Evolutionary conservation across 1,139 yeast genomes (phyloP).

Genomic region (Magnusiomyces clavatus): DNA sequence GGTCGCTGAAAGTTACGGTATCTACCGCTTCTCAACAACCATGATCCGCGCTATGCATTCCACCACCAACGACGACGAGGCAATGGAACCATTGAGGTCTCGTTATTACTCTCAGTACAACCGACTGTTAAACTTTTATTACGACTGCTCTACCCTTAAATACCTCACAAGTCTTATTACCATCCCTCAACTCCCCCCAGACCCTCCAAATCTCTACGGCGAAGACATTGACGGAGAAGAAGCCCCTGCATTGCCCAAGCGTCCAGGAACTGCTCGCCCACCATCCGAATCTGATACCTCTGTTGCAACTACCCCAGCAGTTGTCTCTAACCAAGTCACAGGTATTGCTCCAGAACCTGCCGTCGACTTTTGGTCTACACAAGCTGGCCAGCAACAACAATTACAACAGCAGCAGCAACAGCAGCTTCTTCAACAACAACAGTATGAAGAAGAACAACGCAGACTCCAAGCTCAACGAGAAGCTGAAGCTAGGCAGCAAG

Average conservation of each 20-base stretch:
- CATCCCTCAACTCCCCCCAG: conserved; percentile 69
- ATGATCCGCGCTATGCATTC: conserved; percentile 87
- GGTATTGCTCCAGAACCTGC: conserved; percentile 28
- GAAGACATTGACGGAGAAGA: conserved; percentile 36
- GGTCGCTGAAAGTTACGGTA: conserved; percentile 90
- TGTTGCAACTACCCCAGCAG: conserved; percentile 37
- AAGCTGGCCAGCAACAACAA: conserved; percentile 36
- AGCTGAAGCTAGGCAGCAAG: conserved; percentile 41
- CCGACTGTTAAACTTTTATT: conserved; percentile 75
- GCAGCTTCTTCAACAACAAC: conserved; percentile 36
- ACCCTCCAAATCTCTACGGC: conserved; percentile 58
- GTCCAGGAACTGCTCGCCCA: conserved; percentile 37
- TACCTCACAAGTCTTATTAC: conserved; percentile 78
- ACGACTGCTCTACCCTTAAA: conserved; percentile 81
- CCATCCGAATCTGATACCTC: conserved; percentile 22
- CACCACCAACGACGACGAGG: conserved; percentile 71
- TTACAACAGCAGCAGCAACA: conserved; percentile 31
- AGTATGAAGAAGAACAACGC: conserved; percentile 45
- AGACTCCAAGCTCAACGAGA: conserved; percentile 44
- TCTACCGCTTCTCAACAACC: conserved; percentile 79
- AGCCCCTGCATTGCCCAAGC: conserved; percentile 38
- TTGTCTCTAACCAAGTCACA: conserved; percentile 41
- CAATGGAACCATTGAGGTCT: conserved; percentile 63
- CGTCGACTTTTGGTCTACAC: conserved; percentile 43
- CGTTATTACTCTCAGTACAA: conserved; percentile 75